Percentiles rank a stretch among this genome's conserved stretches.
phyloP scores from a whole-genome alignment of 768 basidiomycete genomes.

The Trichaptum fuscoviolaceum region DNA sequence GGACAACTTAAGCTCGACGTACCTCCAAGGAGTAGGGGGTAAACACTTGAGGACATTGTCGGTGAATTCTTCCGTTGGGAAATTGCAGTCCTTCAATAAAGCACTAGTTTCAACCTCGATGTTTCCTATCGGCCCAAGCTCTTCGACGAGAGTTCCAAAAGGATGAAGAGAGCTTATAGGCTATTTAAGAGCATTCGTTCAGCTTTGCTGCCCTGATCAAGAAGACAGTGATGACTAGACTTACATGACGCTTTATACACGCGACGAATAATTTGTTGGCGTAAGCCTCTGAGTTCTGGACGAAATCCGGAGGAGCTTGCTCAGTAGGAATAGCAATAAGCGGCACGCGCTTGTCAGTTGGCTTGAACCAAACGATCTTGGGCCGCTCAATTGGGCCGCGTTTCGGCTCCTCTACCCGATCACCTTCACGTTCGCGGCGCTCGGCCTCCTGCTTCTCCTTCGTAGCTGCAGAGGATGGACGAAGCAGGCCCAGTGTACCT shows the following conservation, averaged over 20 bases:
- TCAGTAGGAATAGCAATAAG: slow-evolving; percentile 98
- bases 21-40: slow-evolving; percentile 94
- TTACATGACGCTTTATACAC: slow-evolving; percentile 95
- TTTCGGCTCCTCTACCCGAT: slow-evolving; percentile 78
- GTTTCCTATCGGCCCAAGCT: slow-evolving; percentile 97
- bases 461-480: slow-evolving; percentile 94
- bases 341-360: slow-evolving; percentile 97
- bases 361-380: slow-evolving; percentile 99
- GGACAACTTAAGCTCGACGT: slow-evolving; percentile 27
- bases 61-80: slow-evolving; percentile 95
- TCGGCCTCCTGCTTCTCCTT: slow-evolving; percentile 99
- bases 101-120: slow-evolving; percentile 98
- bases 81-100: slow-evolving; percentile 96
- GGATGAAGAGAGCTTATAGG: slow-evolving; percentile 96
- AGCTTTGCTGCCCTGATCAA: slow-evolving; percentile 14
- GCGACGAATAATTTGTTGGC: slow-evolving; percentile 91
- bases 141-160: slow-evolving; percentile 96
- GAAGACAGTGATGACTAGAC: slow-evolving; percentile 25
- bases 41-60: slow-evolving; percentile 94
- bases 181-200: slow-evolving; percentile 33
- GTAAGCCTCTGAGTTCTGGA: slow-evolving; percentile 90
- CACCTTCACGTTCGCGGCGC: slow-evolving; percentile 93
- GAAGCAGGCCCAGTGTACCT: slow-evolving; percentile 89
- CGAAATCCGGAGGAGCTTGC: slow-evolving; percentile 94
- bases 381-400: slow-evolving; percentile 81